A percentile compares a stretch with the other conserved stretches of the same genome.
phyloP scores from a whole-genome alignment of 345 rosid genomes.

The Acer saccharum region DNA sequence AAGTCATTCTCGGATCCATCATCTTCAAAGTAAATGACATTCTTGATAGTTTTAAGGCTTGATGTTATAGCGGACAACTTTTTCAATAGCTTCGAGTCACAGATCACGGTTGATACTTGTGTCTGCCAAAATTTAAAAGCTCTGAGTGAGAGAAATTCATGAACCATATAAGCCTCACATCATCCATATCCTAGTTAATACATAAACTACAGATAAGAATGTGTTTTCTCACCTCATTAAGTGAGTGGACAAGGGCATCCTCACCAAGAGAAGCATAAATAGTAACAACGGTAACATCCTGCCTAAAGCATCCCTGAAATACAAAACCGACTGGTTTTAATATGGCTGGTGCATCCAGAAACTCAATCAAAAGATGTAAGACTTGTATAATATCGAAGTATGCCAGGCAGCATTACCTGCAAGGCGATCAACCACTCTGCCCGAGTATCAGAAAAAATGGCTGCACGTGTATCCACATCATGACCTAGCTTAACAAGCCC shows the following conservation, averaged over 20 bases:
- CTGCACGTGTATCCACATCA: slow-evolving; percentile 59
- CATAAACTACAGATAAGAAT: slow-evolving; percentile 4
- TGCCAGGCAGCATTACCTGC: slow-evolving; percentile 50
- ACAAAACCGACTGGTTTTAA: slow-evolving; percentile 14
- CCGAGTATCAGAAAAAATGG: slow-evolving; percentile 82
- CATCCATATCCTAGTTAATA: slow-evolving; percentile 6
- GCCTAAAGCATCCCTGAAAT: slow-evolving; percentile 87
- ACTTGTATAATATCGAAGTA: neutral
- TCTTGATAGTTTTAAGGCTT: slow-evolving; percentile 52
- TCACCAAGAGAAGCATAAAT: slow-evolving; percentile 93
- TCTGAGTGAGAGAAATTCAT: slow-evolving; percentile 11
- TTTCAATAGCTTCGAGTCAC: slow-evolving; percentile 72
- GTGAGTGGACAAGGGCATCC: slow-evolving; percentile 79
- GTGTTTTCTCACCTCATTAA: slow-evolving; percentile 67
- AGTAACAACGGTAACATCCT: slow-evolving; percentile 71
- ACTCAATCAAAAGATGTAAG: neutral
- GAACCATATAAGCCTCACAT: neutral
- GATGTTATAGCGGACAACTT: slow-evolving; percentile 65
- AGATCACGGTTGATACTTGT: slow-evolving; percentile 73
- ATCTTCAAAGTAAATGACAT: slow-evolving; percentile 77
- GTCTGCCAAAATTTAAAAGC: slow-evolving; percentile 59
- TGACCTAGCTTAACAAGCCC: slow-evolving; percentile 79
- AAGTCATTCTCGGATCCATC: slow-evolving; percentile 42
- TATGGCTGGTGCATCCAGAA: neutral
- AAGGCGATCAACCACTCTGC: slow-evolving; percentile 87